A percentile compares a stretch with the other conserved stretches of the same genome.
These are phyloP conservation scores for Trichoderma reesei DNA, from an alignment of 495 filamentous ascomycete genomes.

Conservation along the genomic window DNA sequence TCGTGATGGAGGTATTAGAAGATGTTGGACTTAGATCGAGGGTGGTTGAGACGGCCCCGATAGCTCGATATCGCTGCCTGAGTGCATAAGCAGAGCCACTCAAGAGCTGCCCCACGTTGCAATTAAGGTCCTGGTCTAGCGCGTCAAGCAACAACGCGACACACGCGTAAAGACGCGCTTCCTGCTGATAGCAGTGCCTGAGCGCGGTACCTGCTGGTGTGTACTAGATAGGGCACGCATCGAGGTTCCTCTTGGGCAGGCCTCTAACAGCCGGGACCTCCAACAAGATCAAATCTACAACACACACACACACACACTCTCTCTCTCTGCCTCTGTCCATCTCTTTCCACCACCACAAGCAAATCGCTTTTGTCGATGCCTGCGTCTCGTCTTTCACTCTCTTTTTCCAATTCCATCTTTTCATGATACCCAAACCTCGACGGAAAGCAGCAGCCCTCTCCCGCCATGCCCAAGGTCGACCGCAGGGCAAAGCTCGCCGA, in stretches of 20 bases:
- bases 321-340: neutral
- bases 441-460: neutral
- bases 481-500: constrained; percentile 57
- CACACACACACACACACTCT: neutral
- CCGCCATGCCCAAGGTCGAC: constrained; percentile 34
- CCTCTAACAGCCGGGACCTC: neutral
- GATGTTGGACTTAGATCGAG: neutral
- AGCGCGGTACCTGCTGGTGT: neutral
- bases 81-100: neutral
- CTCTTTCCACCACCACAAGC: neutral
- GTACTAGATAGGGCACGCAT: neutral
- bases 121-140: neutral
- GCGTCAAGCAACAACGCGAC: neutral
- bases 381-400: neutral
- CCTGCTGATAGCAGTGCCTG: neutral
- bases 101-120: neutral
- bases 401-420: no score
- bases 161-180: constrained; percentile 7
- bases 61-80: neutral
- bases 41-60: neutral
- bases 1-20: no score
- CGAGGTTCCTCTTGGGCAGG: neutral
- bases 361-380: constrained; percentile 19
- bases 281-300: neutral
- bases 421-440: neutral